These are phyloP conservation scores for Periglandula ipomoeae DNA, from an alignment of 2,329 filamentous ascomycete species.

Conservation along the genomic window DNA sequence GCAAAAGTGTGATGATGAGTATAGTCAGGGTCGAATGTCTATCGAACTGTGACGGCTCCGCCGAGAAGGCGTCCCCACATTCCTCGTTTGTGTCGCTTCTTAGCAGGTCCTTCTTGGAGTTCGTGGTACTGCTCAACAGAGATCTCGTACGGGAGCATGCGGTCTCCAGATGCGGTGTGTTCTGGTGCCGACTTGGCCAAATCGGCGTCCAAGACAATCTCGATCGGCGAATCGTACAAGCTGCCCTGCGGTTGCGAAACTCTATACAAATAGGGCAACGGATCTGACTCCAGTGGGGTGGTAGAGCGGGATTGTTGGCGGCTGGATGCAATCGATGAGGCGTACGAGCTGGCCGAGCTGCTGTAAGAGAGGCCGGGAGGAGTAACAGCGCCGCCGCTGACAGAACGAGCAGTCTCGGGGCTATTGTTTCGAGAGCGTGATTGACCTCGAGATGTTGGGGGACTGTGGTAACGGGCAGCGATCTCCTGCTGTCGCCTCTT, in stretches of 20 bases:
- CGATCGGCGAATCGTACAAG: constrained; percentile 40
- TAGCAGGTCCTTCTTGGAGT: constrained; percentile 35
- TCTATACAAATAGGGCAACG: constrained; percentile 33
- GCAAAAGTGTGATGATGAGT: background rate
- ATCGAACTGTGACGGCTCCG: constrained; percentile 31
- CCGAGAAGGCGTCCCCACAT: constrained; percentile 47
- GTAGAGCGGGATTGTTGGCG: constrained; percentile 41
- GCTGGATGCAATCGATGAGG: constrained; percentile 37
- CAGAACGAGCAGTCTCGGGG: constrained; percentile 30
- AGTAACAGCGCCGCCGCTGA: constrained; percentile 28
- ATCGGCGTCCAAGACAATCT: constrained; percentile 33
- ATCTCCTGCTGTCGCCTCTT: constrained; percentile 31
- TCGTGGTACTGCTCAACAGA: constrained; percentile 41
- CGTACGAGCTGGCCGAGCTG: constrained; percentile 41
- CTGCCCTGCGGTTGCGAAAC: constrained; percentile 23
- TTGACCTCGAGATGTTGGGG: constrained; percentile 35
- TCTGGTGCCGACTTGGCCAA: constrained; percentile 25
- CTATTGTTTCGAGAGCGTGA: constrained; percentile 32
- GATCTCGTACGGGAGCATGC: constrained; percentile 47
- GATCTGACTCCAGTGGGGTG: constrained; percentile 39
- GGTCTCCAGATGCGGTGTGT: constrained; percentile 15
- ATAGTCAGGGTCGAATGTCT: background rate
- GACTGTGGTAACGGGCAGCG: constrained; percentile 33
- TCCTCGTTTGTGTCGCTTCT: constrained; percentile 42
- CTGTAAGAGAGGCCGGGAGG: constrained; percentile 41